phyloP scores from a whole-genome alignment of 257 asterid genomes.

The Petunia axillaris region DNA sequence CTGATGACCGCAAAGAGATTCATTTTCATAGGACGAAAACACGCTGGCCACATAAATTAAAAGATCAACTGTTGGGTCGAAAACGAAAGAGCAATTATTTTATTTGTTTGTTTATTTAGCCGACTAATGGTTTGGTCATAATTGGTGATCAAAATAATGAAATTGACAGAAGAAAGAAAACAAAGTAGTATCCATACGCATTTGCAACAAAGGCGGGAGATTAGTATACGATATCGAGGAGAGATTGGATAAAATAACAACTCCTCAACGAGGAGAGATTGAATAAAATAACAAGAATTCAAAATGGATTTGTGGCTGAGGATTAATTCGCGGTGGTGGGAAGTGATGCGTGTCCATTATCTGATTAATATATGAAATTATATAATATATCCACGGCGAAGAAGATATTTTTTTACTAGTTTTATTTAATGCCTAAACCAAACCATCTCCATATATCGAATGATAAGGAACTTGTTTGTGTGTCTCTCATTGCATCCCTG shows the following conservation, averaged over 20 bases:
- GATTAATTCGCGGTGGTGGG: constrained; percentile 30
- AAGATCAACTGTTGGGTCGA: background rate
- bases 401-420: background rate
- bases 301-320: constrained; percentile 48
- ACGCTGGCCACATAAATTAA: background rate
- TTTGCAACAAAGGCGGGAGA: constrained; percentile 9
- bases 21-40: background rate
- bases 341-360: background rate
- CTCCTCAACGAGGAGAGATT: background rate
- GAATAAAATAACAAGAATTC: background rate
- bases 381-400: background rate
- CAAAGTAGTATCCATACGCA: background rate
- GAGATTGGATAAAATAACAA: background rate
- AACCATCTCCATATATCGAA: background rate
- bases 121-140: background rate
- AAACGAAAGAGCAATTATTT: background rate
- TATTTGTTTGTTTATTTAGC: background rate
- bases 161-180: too few relatives aligned
- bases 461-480: background rate
- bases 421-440: background rate
- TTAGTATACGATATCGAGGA: background rate
- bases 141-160: background rate
- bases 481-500: background rate
- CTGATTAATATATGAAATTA: background rate
- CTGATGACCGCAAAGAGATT: background rate